Conservation (phyloP, 345 rosid species). For the Ceriops tagal region DNA sequence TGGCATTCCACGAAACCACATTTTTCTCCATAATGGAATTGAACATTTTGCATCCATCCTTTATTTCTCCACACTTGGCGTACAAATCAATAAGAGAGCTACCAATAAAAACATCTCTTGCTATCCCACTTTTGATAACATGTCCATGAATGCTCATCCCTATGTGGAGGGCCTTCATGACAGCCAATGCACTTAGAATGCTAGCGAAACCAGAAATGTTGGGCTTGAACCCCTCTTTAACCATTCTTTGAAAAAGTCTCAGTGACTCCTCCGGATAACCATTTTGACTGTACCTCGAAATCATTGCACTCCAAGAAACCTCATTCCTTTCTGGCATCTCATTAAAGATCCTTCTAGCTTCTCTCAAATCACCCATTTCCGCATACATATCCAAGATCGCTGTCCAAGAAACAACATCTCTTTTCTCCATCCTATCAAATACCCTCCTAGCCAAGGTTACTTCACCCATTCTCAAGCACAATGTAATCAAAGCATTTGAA, state of each 20-base stretch:
- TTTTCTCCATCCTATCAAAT: conserved; percentile 44
- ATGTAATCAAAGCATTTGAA: conserved; percentile 49
- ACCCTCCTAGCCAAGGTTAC: conserved; percentile 33
- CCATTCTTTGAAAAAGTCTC: conserved; percentile 41
- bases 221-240: conserved; percentile 32
- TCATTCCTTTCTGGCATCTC: conserved; percentile 56
- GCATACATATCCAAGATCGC: conserved; percentile 48
- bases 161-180: conserved; percentile 29
- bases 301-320: conserved; percentile 60
- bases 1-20: conserved; percentile 51
- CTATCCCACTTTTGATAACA: conserved; percentile 37
- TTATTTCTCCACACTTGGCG: conserved; percentile 43
- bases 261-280: conserved; percentile 47
- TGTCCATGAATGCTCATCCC: conserved; percentile 50
- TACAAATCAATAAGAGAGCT: conserved; percentile 52
- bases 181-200: conserved; percentile 42
- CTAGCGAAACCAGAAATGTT: conserved; percentile 42
- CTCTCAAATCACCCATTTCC: conserved; percentile 39
- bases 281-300: conserved; percentile 52
- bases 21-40: conserved; percentile 33
- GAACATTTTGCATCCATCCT: conserved; percentile 39
- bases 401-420: conserved; percentile 62
- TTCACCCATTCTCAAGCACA: conserved; percentile 47
- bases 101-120: conserved; percentile 30
- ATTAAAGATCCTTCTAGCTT: conserved; percentile 48